Base-by-base conservation (phyloP, 345 rosid species). In the Arabis hirsuta region DNA sequence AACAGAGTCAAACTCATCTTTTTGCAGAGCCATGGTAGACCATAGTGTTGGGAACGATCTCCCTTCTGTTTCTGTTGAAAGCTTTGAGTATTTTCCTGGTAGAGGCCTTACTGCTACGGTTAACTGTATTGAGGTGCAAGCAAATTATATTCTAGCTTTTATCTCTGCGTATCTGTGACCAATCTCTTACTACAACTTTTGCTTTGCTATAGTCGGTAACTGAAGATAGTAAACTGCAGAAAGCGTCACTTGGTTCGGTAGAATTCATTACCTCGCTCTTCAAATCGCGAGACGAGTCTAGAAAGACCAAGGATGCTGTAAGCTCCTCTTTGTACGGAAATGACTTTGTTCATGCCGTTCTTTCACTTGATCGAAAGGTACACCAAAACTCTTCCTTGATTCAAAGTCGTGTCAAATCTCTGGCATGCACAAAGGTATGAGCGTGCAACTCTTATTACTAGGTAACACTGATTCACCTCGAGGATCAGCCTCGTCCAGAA, bases 211-310 rank as follows among this genome's bases (percentile, higher is more conserved):
- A 92, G 96, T 76, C 90, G 69, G 88, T 79, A 83, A 72, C 69
- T 62, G 78, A 76, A 82, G 80, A 39, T 29, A 63, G 59, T 55
- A 87, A 79, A 78, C 46, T 62, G 63, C 72, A 84, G 78, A 88
- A 84, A 79, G 97, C 96, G 14, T 87, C 93, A 45, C 96, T 93
- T 74, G 97, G 98, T 62, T 93, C 97, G 4, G 79, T 93, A n/a
- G 98, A 93, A 45, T 93, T 93, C 73, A 84, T 93, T 43, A 86
- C 97, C 63, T 90, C 98, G 34, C 82, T 78, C 53, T 83, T 80
- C 53, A 73, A 82, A 70, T 83, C 96, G 9, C 87, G 88, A 78
- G 92, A 82, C 61, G 85, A 88, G 69, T 84, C 89, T 27, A 81
- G 47, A 69, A 74, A 79, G 81, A 86, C 90, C 73, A 85, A 76